phyloP scores from a whole-genome alignment of 2,329 filamentous ascomycete species.

The Aaosphaeria pasadenensis region DNA sequence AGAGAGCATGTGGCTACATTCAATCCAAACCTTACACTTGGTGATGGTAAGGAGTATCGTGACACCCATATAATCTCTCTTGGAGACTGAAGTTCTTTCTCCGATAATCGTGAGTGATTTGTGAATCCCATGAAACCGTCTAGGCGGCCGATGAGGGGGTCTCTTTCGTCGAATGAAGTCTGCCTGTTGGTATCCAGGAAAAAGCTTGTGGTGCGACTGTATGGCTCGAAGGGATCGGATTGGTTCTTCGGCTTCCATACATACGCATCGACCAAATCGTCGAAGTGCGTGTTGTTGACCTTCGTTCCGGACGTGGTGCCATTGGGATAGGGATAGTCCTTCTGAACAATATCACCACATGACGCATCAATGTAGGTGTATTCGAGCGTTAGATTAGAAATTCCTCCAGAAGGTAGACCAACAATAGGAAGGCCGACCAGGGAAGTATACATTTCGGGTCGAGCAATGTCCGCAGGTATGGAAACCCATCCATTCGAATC shows the following conservation, averaged over 20 bases:
- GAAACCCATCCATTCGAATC: too few species aligned
- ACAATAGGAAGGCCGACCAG: conserved; percentile 28
- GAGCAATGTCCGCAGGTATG: too few species aligned
- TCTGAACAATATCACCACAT: conserved; percentile 11
- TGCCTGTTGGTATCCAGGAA: conserved; percentile 25
- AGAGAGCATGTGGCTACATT: conserved; percentile 19
- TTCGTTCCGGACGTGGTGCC: not conserved
- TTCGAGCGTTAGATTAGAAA: conserved; percentile 18
- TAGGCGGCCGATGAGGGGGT: conserved; percentile 9
- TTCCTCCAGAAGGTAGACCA: conserved; percentile 7
- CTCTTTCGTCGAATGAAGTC: too few species aligned
- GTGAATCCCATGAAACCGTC: conserved; percentile 19
- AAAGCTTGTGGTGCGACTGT: conserved; percentile 8
- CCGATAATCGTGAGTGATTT: too few species aligned
- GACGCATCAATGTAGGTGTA: conserved; percentile 16
- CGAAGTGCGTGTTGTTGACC: conserved; percentile 11
- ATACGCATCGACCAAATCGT: conserved; percentile 14
- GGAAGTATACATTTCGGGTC: too few species aligned
- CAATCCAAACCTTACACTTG: too few species aligned
- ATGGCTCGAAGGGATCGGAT: conserved; percentile 11
- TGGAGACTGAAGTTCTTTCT: too few species aligned
- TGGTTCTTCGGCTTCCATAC: conserved; percentile 14
- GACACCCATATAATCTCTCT: too few species aligned
- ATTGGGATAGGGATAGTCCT: conserved; percentile 5
- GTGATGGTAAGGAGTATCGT: conserved; percentile 1